A percentile compares a stretch with the other conserved stretches of the same genome.
Evolutionary conservation across 2,329 filamentous ascomycete genomes (phyloP).

Genomic region (Xylaria sp.): DNA sequence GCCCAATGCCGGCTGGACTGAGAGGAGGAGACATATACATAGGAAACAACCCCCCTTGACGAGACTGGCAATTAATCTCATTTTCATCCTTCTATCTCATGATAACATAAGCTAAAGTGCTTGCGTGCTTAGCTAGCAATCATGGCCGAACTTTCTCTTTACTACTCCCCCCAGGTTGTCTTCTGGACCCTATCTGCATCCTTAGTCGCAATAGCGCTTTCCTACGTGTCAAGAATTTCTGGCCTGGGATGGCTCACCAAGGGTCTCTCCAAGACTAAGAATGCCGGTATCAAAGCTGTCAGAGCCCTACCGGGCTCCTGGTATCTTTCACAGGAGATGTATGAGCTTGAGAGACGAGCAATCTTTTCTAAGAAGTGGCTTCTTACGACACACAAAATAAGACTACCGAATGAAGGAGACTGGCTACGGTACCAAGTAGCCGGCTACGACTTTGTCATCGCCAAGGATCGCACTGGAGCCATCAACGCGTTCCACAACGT

Average conservation of each 20-base stretch:
- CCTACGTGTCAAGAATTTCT: slow-evolving; percentile 24
- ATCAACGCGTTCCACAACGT: slow-evolving; percentile 68
- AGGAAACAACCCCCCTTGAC: slow-evolving; percentile 5
- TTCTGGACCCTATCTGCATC: slow-evolving; percentile 32
- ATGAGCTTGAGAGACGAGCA: slow-evolving; percentile 65
- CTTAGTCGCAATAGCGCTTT: slow-evolving; percentile 30
- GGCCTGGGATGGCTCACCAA: slow-evolving; percentile 22
- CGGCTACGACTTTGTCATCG: slow-evolving; percentile 35
- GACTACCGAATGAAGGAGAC: slow-evolving; percentile 34
- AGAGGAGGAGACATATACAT: slow-evolving; percentile 19
- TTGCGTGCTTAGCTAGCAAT: slow-evolving; percentile 13
- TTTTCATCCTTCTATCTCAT: background rate
- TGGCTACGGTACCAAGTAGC: slow-evolving; percentile 37
- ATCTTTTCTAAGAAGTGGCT: slow-evolving; percentile 68
- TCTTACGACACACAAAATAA: slow-evolving; percentile 58
- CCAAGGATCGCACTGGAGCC: slow-evolving; percentile 32
- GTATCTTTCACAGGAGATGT: slow-evolving; percentile 64
- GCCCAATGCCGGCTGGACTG: slow-evolving; percentile 3
- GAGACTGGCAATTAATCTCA: background rate
- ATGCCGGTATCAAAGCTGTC: slow-evolving; percentile 17
- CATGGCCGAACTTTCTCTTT: slow-evolving; percentile 33
- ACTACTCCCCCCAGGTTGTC: slow-evolving; percentile 35
- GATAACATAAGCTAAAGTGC: background rate
- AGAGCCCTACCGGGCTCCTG: slow-evolving; percentile 58
- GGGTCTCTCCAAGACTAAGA: slow-evolving; percentile 21